These are phyloP conservation scores for Pseudogymnoascus sp. DNA, from an alignment of 2,329 filamentous ascomycete genomes.

Conservation along the genomic window DNA sequence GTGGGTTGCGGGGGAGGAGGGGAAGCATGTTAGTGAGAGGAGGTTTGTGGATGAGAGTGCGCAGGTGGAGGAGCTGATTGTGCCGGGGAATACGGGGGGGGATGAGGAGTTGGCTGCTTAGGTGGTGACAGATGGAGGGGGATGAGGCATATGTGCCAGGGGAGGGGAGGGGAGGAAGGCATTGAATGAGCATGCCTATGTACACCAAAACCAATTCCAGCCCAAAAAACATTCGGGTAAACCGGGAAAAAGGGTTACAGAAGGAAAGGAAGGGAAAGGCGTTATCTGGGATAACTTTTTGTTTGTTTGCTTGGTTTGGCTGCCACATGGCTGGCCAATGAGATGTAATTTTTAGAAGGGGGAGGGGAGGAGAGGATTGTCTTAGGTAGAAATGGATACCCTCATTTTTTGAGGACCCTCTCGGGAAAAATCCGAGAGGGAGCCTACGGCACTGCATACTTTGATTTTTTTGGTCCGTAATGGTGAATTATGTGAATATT, in stretches of 20 bases:
- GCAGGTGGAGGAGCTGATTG: slow-evolving; percentile 49
- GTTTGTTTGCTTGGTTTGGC: not conserved
- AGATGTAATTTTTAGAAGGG: not conserved
- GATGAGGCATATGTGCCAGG: not conserved
- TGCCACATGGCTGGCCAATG: not conserved
- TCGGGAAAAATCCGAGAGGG: not conserved
- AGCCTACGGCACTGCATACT: not conserved
- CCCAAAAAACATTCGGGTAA: not conserved
- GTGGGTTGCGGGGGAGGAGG: slow-evolving; percentile 60
- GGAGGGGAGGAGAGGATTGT: not conserved
- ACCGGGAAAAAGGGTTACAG: not conserved
- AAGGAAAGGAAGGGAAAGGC: not conserved
- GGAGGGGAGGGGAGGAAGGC: not conserved
- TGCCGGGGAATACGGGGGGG: slow-evolving; percentile 15
- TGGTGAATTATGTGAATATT: not conserved
- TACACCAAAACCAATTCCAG: not conserved
- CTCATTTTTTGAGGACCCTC: not conserved
- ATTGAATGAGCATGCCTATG: not conserved
- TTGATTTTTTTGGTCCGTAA: not conserved
- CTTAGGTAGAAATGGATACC: slow-evolving; percentile 4
- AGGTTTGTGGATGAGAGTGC: slow-evolving; percentile 71
- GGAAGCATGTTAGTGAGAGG: slow-evolving; percentile 74
- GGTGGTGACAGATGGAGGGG: too few species aligned
- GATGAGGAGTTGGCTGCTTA: not conserved
- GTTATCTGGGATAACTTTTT: not conserved